Evolutionary conservation across 2,329 filamentous ascomycete genomes (phyloP).

Genomic region (Purpureocillium lavendulum): DNA sequence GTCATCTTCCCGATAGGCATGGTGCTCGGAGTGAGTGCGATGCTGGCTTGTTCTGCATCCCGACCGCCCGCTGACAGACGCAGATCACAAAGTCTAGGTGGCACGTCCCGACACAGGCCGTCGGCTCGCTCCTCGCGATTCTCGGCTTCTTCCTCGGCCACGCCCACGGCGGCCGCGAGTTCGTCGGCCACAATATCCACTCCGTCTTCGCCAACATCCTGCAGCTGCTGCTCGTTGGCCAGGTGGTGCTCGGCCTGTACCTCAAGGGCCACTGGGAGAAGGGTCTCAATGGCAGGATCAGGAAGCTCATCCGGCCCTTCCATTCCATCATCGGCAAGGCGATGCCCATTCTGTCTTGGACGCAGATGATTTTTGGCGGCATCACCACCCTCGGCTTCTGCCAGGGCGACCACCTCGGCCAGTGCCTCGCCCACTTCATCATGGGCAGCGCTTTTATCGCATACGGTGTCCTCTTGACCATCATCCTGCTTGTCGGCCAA

Average conservation of each 20-base stretch:
- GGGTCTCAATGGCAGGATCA: slow-evolving; percentile 71
- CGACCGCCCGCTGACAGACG: slow-evolving; percentile 2
- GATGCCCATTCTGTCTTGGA: slow-evolving; percentile 81
- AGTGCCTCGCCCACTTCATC: slow-evolving; percentile 95
- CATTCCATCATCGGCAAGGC: slow-evolving; percentile 81
- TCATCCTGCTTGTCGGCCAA: slow-evolving; percentile 83
- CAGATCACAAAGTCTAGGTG: slow-evolving; percentile 84
- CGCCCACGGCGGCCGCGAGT: slow-evolving; percentile 80
- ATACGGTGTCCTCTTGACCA: slow-evolving; percentile 81
- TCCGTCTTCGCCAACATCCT: slow-evolving; percentile 70
- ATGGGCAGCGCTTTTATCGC: slow-evolving; percentile 97
- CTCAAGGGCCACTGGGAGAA: slow-evolving; percentile 82
- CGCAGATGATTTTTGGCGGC: slow-evolving; percentile 92
- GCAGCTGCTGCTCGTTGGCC: slow-evolving; percentile 69
- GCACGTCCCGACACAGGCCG: slow-evolving; percentile 83
- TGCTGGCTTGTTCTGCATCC: not conserved
- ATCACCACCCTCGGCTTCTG: slow-evolving; percentile 92
- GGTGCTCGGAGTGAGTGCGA: slow-evolving; percentile 71
- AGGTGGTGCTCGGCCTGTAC: slow-evolving; percentile 77
- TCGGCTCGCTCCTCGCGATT: slow-evolving; percentile 67
- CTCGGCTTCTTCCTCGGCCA: slow-evolving; percentile 89
- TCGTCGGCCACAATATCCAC: slow-evolving; percentile 68
- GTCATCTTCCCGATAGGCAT: slow-evolving; percentile 90
- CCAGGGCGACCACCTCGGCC: slow-evolving; percentile 80
- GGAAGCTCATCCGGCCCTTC: slow-evolving; percentile 59